Evolutionary conservation across 331 rosid species (phyloP).

Genomic region (Ulmus americana): DNA sequence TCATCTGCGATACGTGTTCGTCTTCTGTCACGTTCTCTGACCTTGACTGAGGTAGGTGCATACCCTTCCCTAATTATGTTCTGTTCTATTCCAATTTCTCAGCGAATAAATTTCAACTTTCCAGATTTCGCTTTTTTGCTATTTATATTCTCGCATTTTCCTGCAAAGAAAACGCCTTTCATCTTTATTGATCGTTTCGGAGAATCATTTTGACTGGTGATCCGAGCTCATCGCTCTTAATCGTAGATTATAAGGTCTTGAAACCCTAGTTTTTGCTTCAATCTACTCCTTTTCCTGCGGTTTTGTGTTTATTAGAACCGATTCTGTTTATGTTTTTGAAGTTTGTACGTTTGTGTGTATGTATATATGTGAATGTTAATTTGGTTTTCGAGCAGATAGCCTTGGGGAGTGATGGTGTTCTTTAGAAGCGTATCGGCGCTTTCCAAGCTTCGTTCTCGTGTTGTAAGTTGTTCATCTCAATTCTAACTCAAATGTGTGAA

Average conservation of each 20-base stretch:
- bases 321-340: neutral
- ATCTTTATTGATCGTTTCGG: neutral
- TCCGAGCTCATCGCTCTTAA: neutral
- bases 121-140: neutral
- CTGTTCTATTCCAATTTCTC: neutral
- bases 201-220: neutral
- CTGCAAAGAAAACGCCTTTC: neutral
- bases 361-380: neutral
- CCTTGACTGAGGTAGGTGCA: neutral
- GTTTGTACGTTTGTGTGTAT: neutral
- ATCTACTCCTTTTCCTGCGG: neutral
- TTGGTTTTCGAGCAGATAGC: conserved; percentile 24
- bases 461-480: conserved; percentile 36
- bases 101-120: neutral
- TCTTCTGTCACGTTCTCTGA: neutral
- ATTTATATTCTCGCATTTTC: neutral
- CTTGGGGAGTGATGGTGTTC: conserved; percentile 49
- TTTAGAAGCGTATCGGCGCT: conserved; percentile 63
- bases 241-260: neutral
- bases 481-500: neutral
- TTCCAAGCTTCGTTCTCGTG: conserved; percentile 79
- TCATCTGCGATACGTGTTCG: neutral
- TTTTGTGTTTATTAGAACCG: neutral
- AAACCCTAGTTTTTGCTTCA: neutral
- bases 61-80: neutral